A percentile compares a stretch with the other conserved stretches of the same genome.
These are phyloP conservation scores for Aspergillus sp. DNA, from an alignment of 2,329 filamentous ascomycete species.

Conservation along the genomic window DNA sequence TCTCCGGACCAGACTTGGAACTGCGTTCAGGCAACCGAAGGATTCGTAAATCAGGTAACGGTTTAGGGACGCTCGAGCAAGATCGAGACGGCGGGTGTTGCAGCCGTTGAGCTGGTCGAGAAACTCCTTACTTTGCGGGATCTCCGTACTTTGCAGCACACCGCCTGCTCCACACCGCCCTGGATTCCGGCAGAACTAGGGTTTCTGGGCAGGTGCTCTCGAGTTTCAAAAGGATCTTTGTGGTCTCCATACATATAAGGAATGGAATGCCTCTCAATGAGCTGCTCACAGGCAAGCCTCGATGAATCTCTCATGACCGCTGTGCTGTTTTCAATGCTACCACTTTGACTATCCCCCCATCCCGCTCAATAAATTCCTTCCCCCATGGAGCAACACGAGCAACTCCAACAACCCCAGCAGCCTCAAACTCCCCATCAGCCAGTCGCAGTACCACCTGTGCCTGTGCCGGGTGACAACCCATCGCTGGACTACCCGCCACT, in stretches of 20 bases:
- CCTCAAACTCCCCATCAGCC: not conserved
- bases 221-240: not conserved
- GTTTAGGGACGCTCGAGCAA: not conserved
- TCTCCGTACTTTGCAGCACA: not conserved
- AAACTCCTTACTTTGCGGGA: not conserved
- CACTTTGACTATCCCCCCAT: not conserved
- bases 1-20: not conserved
- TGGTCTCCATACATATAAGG: not conserved
- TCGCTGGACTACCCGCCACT: not conserved
- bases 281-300: not conserved
- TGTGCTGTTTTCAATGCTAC: not conserved
- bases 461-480: not conserved
- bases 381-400: not conserved
- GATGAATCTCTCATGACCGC: not conserved
- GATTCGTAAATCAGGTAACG: not conserved
- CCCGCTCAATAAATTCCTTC: not conserved
- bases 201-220: not conserved
- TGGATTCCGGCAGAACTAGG: not conserved
- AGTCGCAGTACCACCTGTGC: not conserved
- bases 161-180: not conserved
- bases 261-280: not conserved
- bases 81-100: not conserved
- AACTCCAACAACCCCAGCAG: not conserved
- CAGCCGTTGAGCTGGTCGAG: not conserved
- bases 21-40: not conserved